Percentiles rank a stretch among this genome's conserved stretches.
These are phyloP conservation scores for Prunus fruticosa DNA, from an alignment of 306 rosid species.

Conservation along the genomic window DNA sequence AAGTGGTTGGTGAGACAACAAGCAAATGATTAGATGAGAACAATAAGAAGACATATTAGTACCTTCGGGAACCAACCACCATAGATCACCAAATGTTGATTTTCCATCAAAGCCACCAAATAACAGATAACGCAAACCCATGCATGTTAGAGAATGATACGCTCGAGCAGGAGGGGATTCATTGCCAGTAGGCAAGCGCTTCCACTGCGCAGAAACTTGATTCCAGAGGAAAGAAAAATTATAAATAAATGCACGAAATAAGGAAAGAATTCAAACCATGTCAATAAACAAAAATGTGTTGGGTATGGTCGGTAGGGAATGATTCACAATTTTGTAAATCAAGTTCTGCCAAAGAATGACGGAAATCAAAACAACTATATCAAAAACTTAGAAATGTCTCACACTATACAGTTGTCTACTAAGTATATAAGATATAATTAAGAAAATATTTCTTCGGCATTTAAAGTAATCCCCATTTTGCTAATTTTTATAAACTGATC, in stretches of 20 bases:
- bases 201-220: conserved; percentile 93
- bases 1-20: neutral
- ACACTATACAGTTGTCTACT: neutral
- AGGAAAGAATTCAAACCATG: too few relatives aligned
- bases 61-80: conserved; percentile 99
- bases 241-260: neutral
- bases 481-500: neutral
- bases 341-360: neutral
- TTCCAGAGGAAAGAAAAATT: conserved; percentile 1
- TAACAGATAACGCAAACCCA: conserved; percentile 75
- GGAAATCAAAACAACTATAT: neutral
- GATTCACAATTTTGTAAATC: neutral
- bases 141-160: conserved; percentile 74
- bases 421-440: neutral
- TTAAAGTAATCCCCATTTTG: neutral
- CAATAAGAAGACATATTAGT: conserved; percentile 20
- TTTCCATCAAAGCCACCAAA: conserved; percentile 98
- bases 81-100: conserved; percentile 79
- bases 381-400: neutral
- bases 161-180: conserved; percentile 98
- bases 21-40: conserved; percentile 6
- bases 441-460: neutral
- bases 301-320: neutral
- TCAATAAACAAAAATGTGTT: neutral
- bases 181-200: conserved; percentile 73